These are phyloP conservation scores for Aeminium ludgeri DNA, from an alignment of 495 filamentous ascomycete species.

Conservation along the genomic window DNA sequence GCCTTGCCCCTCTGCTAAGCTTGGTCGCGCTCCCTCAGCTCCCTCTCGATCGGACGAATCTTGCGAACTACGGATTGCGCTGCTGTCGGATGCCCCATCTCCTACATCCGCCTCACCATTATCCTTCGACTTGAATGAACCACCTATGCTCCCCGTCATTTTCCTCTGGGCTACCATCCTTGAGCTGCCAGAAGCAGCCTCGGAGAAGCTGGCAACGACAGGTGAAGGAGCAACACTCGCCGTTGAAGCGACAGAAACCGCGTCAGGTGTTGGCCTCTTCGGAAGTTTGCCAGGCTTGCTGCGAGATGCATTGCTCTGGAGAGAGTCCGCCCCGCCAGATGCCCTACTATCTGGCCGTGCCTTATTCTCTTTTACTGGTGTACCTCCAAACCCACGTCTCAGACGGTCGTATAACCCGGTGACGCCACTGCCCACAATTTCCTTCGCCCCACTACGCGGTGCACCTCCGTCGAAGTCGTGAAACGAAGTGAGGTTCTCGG, in stretches of 20 bases:
- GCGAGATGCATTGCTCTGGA: constrained; percentile 5
- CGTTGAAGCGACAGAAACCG: constrained; percentile 2
- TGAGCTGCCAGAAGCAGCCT: neutral
- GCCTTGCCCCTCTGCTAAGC: constrained; percentile 4
- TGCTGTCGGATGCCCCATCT: no score
- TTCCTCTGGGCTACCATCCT: neutral
- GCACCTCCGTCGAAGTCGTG: constrained; percentile 48
- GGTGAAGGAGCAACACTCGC: constrained; percentile 8
- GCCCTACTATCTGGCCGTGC: constrained; percentile 9
- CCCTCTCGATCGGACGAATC: constrained; percentile 1
- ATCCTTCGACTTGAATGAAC: neutral
- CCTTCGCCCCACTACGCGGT: constrained; percentile 8
- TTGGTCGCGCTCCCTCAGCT: constrained; percentile 1
- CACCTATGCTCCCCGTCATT: neutral
- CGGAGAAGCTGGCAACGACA: constrained; percentile 3
- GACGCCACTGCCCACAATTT: constrained; percentile 34
- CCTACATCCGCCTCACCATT: no score
- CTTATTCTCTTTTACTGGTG: constrained; percentile 3
- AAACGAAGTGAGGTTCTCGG: constrained; percentile 67
- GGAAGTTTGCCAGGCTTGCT: neutral
- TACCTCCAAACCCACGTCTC: constrained; percentile 8
- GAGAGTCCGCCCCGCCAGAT: constrained; percentile 10
- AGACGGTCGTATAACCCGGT: constrained; percentile 74
- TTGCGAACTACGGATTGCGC: neutral
- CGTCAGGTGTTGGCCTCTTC: constrained; percentile 2